phyloP scores from a whole-genome alignment of 2,329 filamentous ascomycete species.

The Sporothrix variecibatus region DNA sequence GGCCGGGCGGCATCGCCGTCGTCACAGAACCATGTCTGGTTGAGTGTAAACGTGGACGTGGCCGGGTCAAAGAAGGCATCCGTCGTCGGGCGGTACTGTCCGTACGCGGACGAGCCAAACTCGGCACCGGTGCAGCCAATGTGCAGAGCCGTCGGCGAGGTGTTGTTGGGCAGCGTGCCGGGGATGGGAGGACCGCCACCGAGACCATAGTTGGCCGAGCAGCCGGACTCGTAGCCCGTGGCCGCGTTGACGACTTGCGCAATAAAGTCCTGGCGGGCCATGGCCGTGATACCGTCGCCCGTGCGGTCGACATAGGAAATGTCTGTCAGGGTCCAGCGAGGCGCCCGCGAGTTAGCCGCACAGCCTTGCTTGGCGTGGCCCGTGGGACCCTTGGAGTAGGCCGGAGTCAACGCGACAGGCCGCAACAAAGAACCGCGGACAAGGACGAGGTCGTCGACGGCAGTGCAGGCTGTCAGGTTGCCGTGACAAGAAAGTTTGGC shows the following conservation, averaged over 20 bases:
- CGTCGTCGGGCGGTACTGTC: slow-evolving; percentile 2
- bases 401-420: slow-evolving; percentile 3
- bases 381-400: neutral
- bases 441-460: neutral
- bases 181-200: neutral
- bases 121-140: slow-evolving; percentile 6
- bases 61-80: slow-evolving; percentile 25
- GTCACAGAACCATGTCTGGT: slow-evolving; percentile 36
- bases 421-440: neutral
- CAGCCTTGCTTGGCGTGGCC: neutral
- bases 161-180: neutral
- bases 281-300: slow-evolving; percentile 5
- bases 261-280: neutral
- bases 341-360: neutral
- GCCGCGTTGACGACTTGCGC: neutral
- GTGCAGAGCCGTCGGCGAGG: neutral
- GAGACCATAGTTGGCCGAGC: slow-evolving; percentile 11
- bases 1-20: slow-evolving; percentile 32
- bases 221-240: slow-evolving; percentile 12
- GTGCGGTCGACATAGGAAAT: slow-evolving; percentile 12
- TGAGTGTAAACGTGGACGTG: slow-evolving; percentile 29
- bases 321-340: neutral
- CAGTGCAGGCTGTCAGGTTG: neutral
- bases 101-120: neutral
- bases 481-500: neutral